Evolutionary conservation across 2,329 filamentous ascomycete genomes (phyloP).

Genomic region (Coniosporium tulheliwenetii): DNA sequence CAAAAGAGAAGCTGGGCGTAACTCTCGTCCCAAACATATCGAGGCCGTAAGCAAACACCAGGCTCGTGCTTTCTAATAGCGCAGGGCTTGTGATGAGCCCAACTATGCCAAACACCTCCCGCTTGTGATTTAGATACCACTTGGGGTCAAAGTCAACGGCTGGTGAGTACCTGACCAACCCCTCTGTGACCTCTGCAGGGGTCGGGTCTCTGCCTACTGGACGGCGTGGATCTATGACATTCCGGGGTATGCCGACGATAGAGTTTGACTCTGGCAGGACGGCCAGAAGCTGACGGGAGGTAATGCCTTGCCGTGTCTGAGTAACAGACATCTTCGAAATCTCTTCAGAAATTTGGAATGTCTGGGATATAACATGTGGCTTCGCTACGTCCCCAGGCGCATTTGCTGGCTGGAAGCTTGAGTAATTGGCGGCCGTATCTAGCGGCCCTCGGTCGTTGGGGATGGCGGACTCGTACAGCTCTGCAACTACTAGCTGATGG

Average conservation of each 20-base stretch:
- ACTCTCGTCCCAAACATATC: conserved; percentile 81
- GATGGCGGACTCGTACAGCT: conserved; percentile 75
- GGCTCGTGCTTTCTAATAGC: conserved; percentile 76
- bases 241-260: conserved; percentile 65
- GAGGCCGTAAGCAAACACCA: conserved; percentile 75
- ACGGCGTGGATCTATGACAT: conserved; percentile 69
- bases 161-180: conserved; percentile 60
- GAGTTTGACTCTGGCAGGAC: conserved; percentile 58
- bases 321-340: conserved; percentile 70
- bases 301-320: conserved; percentile 83
- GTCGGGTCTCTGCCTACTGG: conserved; percentile 75
- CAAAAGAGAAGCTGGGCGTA: conserved; percentile 78
- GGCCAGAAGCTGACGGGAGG: conserved; percentile 65
- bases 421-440: conserved; percentile 55
- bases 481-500: conserved; percentile 71
- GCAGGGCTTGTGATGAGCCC: conserved; percentile 62
- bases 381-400: conserved; percentile 39
- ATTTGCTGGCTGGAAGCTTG: conserved; percentile 54
- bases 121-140: conserved; percentile 63
- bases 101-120: conserved; percentile 63
- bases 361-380: conserved; percentile 64
- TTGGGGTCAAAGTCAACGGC: conserved; percentile 72
- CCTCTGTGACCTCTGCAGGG: conserved; percentile 66
- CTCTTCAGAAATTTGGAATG: conserved; percentile 66
- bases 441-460: conserved; percentile 76